Percentiles rank a stretch among this genome's conserved stretches.
phyloP scores from a whole-genome alignment of 2,329 filamentous ascomycete genomes.

The Venturia pyrina region DNA sequence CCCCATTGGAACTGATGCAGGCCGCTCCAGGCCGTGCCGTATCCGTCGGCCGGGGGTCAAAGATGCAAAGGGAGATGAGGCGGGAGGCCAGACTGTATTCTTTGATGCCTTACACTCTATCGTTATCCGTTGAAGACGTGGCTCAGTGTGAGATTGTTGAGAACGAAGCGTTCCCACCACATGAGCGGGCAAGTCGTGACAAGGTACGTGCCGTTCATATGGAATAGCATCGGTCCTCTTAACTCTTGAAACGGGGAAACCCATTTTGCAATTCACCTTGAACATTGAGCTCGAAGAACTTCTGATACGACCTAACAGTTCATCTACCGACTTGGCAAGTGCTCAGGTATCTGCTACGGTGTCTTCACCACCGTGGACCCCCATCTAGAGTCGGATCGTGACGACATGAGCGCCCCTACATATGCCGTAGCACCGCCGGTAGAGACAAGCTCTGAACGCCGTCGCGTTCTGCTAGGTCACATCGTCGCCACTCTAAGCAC shows the following conservation, averaged over 20 bases:
- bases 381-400: conserved; percentile 30
- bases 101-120: conserved; percentile 26
- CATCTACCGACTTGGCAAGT: conserved; percentile 62
- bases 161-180: conserved; percentile 46
- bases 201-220: conserved; percentile 39
- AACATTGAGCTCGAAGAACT: too few relatives aligned
- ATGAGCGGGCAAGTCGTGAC: conserved; percentile 47
- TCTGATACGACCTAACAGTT: conserved; percentile 41
- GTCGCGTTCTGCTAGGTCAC: conserved; percentile 66
- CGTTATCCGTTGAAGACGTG: conserved; percentile 57
- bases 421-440: conserved; percentile 19
- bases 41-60: not conserved
- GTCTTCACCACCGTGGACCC: conserved; percentile 56
- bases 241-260: not conserved
- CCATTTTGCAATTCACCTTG: not conserved
- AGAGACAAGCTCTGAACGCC: conserved; percentile 34
- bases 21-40: not conserved
- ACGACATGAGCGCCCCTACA: conserved; percentile 39
- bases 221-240: too few relatives aligned
- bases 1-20: not conserved
- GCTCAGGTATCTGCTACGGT: conserved; percentile 68
- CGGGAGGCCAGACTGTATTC: not conserved
- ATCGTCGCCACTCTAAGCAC: conserved; percentile 64
- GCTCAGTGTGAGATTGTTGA: conserved; percentile 52
- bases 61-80: not conserved